Conservation (phyloP, 352 stramenopile species). For the Blastocystis sp. region DNA sequence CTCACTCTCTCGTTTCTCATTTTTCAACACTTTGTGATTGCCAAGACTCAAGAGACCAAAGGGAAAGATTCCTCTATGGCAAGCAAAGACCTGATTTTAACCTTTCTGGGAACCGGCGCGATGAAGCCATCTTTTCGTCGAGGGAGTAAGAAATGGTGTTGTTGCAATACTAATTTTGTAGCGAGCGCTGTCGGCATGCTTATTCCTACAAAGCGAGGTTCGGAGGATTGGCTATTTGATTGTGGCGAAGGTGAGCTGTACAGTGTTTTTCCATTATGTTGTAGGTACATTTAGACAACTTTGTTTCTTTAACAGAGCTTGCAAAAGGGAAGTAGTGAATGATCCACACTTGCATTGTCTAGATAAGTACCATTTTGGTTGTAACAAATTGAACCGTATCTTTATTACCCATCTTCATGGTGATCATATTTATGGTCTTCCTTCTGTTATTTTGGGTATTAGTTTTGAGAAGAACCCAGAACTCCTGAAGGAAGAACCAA, state of each 20-base stretch:
- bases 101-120: constrained; percentile 22
- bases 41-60: no score
- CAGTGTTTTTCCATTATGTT: background rate
- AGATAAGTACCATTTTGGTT: background rate
- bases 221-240: constrained; percentile 42
- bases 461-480: constrained; percentile 6
- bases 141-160: background rate
- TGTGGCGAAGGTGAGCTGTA: constrained; percentile 2
- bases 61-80: background rate
- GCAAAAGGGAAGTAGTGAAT: background rate
- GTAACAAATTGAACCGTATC: constrained; percentile 39
- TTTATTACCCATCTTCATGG: constrained; percentile 46
- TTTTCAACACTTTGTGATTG: no score
- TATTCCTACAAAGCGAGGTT: background rate
- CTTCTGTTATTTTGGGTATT: constrained; percentile 22
- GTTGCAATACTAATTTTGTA: background rate
- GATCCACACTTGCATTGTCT: background rate
- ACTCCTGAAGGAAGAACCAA: background rate
- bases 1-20: no score
- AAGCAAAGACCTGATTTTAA: constrained; percentile 36
- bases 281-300: constrained; percentile 25
- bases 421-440: constrained; percentile 35
- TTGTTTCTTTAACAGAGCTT: constrained; percentile 6
- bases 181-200: background rate
- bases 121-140: constrained; percentile 34